Base-by-base conservation (phyloP, 768 basidiomycete genomes). In the Calvatia gigantea region DNA sequence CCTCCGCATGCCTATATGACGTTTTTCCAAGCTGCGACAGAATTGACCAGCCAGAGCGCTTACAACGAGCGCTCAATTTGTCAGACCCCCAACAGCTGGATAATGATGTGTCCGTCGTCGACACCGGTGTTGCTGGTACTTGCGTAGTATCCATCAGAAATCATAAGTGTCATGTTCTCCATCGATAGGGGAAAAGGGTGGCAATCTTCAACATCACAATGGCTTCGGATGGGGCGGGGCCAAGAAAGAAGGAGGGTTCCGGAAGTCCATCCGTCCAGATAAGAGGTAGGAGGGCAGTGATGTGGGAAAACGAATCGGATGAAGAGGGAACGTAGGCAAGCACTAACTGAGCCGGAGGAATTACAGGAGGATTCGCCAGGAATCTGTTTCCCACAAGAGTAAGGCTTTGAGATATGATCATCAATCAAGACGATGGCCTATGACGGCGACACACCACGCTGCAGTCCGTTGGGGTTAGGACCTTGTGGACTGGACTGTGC, bases 101-200 rank as follows among this genome's bases (percentile, higher is more conserved):
- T 31, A 31, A 15, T 48, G 37, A 17, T 51, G 51, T 47, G 44
- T 44, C 56, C 48, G 59, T 64, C 51, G 48, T 62, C 23, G 37
- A 56, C 21, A 28, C 38, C 21, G 17, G 27, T 56, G 60, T 51
- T 56, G 52, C 45, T 50, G 27, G 41, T 56, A 46, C 62, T 50
- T 61, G n/a, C 52, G 52, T 54, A 35, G 44, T 57, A 57, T 72
- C 74, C 73, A 65, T 75, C 71, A 73, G 73, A 72, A 75, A 74
- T 73, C 69, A 65, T 73, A 50, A 66, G 51, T 56, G 58, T 67
- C 70, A 61, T 69, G 57, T 57, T 58, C 61, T 62, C 61, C 64
- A 67, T 70, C 62, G 59, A 65, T 61, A 61, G 60, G 50, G 57
- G 57, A 6, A 39, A 29, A 27, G 12, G 32, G 45, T 37, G 17